A percentile compares a stretch with the other conserved stretches of the same genome.
Conservation (phyloP, 1,139 yeast genomes). For the Pichia sp. region DNA sequence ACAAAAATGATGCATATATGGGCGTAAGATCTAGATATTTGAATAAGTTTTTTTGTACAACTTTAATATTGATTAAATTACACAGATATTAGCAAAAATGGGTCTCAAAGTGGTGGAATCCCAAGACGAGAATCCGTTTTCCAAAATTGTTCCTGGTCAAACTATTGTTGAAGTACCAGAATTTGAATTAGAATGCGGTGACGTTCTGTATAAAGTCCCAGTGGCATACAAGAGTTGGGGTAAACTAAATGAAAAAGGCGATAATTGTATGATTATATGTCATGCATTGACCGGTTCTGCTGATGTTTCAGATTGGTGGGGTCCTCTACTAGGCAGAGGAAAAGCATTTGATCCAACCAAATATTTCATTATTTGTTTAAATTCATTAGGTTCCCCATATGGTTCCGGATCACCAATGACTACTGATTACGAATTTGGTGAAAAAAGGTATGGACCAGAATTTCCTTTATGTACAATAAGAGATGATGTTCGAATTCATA, state of each 20-base stretch:
- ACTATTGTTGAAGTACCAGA: slow-evolving; percentile 75
- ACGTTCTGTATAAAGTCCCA: slow-evolving; percentile 64
- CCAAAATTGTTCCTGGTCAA: slow-evolving; percentile 72
- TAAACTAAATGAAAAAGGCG: slow-evolving; percentile 52
- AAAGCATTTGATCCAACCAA: slow-evolving; percentile 87
- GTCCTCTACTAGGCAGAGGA: slow-evolving; percentile 81
- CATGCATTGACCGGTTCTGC: slow-evolving; percentile 96
- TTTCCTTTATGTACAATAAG: slow-evolving; percentile 89
- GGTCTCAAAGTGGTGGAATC: slow-evolving; percentile 24
- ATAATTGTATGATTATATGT: slow-evolving; percentile 80
- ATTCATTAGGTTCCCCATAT: slow-evolving; percentile 91
- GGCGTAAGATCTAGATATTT: too few relatives aligned
- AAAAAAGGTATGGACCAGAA: slow-evolving; percentile 80
- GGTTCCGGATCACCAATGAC: slow-evolving; percentile 93
- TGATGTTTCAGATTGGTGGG: slow-evolving; percentile 99
- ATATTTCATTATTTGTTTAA: slow-evolving; percentile 79
- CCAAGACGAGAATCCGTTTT: slow-evolving; percentile 64
- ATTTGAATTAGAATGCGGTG: slow-evolving; percentile 77
- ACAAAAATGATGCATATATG: too few relatives aligned
- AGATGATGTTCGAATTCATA: slow-evolving; percentile 85
- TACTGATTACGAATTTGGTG: slow-evolving; percentile 62
- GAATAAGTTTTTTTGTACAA: too few relatives aligned
- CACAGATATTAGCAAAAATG: slow-evolving; percentile 10
- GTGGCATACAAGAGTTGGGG: slow-evolving; percentile 98
- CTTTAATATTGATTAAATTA: too few relatives aligned